Evolutionary conservation across 75 land plant genomes (phyloP).

Genomic region (Cupressus sempervirens): DNA sequence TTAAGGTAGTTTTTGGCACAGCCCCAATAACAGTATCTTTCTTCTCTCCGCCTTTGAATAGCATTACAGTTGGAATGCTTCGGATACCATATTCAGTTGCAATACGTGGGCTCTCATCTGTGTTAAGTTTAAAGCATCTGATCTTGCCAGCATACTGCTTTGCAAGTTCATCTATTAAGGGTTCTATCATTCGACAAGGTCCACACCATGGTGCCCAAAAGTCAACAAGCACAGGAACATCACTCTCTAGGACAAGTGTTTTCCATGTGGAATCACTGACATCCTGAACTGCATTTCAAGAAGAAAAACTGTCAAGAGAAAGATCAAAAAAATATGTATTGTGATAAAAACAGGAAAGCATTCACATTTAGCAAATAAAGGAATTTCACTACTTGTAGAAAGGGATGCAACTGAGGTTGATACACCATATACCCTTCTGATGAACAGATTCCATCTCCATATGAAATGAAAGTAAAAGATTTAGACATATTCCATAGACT

Average conservation of each 20-base stretch:
- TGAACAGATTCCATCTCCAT: background rate
- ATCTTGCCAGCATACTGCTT: slow-evolving; percentile 74
- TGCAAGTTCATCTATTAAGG: slow-evolving; percentile 73
- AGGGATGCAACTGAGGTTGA: background rate
- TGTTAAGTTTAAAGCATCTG: slow-evolving; percentile 66
- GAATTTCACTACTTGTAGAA: background rate
- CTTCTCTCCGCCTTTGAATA: slow-evolving; percentile 77
- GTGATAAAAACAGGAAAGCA: background rate
- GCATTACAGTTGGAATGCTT: slow-evolving; percentile 81
- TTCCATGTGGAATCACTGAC: slow-evolving; percentile 57
- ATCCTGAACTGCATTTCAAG: slow-evolving; percentile 40
- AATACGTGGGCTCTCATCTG: slow-evolving; percentile 70
- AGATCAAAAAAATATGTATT: background rate
- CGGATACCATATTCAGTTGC: slow-evolving; percentile 80
- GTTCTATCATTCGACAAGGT: slow-evolving; percentile 82
- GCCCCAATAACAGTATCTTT: slow-evolving; percentile 90
- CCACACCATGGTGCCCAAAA: slow-evolving; percentile 98
- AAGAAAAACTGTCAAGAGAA: background rate
- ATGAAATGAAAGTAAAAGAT: background rate
- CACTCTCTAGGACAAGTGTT: slow-evolving; percentile 40
- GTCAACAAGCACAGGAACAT: slow-evolving; percentile 72
- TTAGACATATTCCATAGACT: background rate
- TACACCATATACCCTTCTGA: background rate
- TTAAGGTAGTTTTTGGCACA: slow-evolving; percentile 65
- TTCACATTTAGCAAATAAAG: background rate